Base-by-base conservation (phyloP, 306 rosid genomes). In the Medicago ruthenica region DNA sequence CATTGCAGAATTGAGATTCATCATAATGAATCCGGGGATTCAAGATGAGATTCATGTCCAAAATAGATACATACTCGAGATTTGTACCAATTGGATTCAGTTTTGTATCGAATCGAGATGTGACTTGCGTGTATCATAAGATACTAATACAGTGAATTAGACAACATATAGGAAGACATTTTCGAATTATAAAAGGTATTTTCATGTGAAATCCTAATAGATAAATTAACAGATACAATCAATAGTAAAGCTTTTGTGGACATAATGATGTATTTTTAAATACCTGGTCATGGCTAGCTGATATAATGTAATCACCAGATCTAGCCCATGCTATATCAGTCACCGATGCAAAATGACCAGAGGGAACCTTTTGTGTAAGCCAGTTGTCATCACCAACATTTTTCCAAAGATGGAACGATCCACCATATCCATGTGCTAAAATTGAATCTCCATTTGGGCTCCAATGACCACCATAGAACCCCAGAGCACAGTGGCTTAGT, bases 391-490 rank as follows among this genome's bases (percentile, higher is more conserved):
- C 70, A 20, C 94, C 93, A 47, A 90, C 89, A 86, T 95, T 87
- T 83, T 78, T 89, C 99, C 97, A 95, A 67, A 90, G 96, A 87
- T 95, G 99, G 79, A 92, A 95, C 18, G 97, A 89, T 78, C 99
- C 99, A 79, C 99, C 99, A 68, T 95, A 95, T 67, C 96, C 99
- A 74, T 95, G 97, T 57, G 97, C 97, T 82, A 95, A 86, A 64
- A 95, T 90, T 67, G 99, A 87, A 80, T 90, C 88, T 65, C 92
- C 97, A 57, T 64, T 83, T 44, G 96, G 87, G 84, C 90, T 92
- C 99, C 99, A 95, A 20, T 92, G 97, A 75, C 99, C 97, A 75
- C 99, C 97, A 81, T 89, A 95, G 81, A 95, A 95, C 66, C 97
- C 99, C 31, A 95, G 79, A 71, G 99, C 99, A 85, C 96, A 90